A percentile compares a stretch with the other conserved stretches of the same genome.
phyloP scores from a whole-genome alignment of 768 basidiomycete genomes.

The Pleurotus pulmonarius region DNA sequence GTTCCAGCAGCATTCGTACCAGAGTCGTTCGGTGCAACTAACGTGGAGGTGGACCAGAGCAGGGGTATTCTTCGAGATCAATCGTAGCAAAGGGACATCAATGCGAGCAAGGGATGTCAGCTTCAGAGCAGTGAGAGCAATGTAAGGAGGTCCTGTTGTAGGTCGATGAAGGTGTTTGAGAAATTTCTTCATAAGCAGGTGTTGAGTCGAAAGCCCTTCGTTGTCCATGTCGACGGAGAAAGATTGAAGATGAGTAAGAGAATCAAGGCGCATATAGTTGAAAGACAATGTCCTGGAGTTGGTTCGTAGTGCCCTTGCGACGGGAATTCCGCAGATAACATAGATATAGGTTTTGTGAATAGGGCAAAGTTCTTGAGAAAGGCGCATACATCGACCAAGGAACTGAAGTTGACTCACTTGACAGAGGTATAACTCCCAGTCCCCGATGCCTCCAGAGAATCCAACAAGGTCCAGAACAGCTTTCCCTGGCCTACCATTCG shows the following conservation, averaged over 20 bases:
- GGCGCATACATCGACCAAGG: slow-evolving; percentile 15
- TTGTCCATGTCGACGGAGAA: slow-evolving; percentile 39
- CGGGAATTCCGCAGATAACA: too few species aligned
- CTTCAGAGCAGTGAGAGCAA: slow-evolving; percentile 41
- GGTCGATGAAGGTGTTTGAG: slow-evolving; percentile 24
- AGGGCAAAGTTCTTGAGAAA: slow-evolving; percentile 8
- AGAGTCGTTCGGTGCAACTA: slow-evolving; percentile 57
- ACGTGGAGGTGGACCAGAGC: slow-evolving; percentile 45
- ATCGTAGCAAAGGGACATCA: slow-evolving; percentile 40
- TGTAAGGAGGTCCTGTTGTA: slow-evolving; percentile 15
- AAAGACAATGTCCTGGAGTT: slow-evolving; percentile 26
- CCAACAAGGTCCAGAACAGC: slow-evolving; percentile 23
- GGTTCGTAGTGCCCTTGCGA: slow-evolving; percentile 25
- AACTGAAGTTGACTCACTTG: slow-evolving; percentile 31
- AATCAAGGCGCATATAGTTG: slow-evolving; percentile 20
- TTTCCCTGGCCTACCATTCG: slow-evolving; percentile 18
- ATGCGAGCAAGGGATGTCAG: slow-evolving; percentile 57
- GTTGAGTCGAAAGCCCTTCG: slow-evolving; percentile 44
- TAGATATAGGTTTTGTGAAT: too few species aligned
- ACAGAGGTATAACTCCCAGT: slow-evolving; percentile 38
- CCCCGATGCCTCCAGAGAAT: slow-evolving; percentile 14
- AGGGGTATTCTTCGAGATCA: slow-evolving; percentile 45
- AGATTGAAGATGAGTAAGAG: slow-evolving; percentile 29
- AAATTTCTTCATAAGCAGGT: slow-evolving; percentile 28
- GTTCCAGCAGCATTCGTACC: slow-evolving; percentile 54